These are phyloP conservation scores for Acanthamoeba sp. DNA, from an alignment of 208 protist species.

Conservation along the genomic window DNA sequence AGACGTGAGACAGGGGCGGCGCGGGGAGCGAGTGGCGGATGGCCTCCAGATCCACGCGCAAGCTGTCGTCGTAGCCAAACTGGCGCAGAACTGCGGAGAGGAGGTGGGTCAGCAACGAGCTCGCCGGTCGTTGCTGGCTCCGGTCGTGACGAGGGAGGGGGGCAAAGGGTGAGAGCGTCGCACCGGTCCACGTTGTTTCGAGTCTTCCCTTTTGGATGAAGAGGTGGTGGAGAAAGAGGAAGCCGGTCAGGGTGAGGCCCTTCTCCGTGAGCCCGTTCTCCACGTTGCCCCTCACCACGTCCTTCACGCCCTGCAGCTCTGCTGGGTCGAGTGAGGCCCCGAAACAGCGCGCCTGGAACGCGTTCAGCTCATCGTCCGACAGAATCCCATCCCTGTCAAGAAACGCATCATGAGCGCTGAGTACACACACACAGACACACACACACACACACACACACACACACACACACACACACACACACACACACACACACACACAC, in stretches of 20 bases:
- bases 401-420: neutral
- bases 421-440: too few relatives aligned
- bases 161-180: neutral
- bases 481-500: too few relatives aligned
- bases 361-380: constrained; percentile 61
- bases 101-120: neutral
- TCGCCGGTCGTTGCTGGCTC: too few relatives aligned
- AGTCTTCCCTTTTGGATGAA: constrained; percentile 69
- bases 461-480: too few relatives aligned
- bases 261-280: constrained; percentile 29
- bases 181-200: constrained; percentile 70
- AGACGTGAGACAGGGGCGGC: neutral
- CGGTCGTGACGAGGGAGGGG: neutral
- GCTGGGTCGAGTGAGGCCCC: constrained; percentile 27
- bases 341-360: constrained; percentile 74
- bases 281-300: constrained; percentile 56
- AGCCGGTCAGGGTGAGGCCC: constrained; percentile 63
- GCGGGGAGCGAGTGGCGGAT: neutral
- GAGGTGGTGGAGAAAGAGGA: constrained; percentile 71
- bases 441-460: too few relatives aligned
- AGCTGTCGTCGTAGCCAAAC: constrained; percentile 21
- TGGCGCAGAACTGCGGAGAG: neutral
- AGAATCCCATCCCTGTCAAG: constrained; percentile 36
- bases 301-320: constrained; percentile 73
- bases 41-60: neutral